Evolutionary conservation across 495 filamentous ascomycete species (phyloP).

Genomic region (Lichina pygmaea): DNA sequence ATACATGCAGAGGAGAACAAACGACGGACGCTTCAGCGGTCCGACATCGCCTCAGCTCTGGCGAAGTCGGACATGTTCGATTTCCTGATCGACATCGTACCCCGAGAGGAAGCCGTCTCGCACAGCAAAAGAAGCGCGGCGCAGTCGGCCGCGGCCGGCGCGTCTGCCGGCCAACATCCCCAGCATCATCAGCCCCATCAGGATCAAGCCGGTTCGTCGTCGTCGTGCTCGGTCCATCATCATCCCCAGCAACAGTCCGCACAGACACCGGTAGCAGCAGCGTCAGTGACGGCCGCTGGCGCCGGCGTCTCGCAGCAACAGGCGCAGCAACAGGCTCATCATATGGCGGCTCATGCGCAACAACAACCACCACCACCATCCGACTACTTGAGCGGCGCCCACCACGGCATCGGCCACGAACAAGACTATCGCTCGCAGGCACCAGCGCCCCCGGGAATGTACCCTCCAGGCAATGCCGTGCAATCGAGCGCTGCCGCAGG

Average conservation of each 20-base stretch:
- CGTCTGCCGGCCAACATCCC: conserved; percentile 19
- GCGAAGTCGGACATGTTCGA: conserved; percentile 99
- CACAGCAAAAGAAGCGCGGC: conserved; percentile 49
- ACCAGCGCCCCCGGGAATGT: conserved; percentile 29
- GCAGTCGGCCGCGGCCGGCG: conserved; percentile 24
- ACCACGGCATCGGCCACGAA: conserved; percentile 29
- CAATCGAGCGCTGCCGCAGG: conserved; percentile 26
- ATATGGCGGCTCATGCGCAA: conserved; percentile 9
- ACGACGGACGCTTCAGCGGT: conserved; percentile 76
- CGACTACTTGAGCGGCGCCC: conserved; percentile 35
- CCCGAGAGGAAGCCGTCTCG: conserved; percentile 67
- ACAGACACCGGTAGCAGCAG: conserved; percentile 12
- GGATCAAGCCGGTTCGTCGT: conserved; percentile 6
- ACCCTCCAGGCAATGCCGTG: conserved; percentile 40
- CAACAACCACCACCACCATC: conserved; percentile 36
- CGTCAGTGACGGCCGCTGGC: too few species aligned
- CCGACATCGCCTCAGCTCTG: conserved; percentile 83
- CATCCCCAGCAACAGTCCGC: conserved; percentile 33
- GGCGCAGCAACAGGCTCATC: neutral
- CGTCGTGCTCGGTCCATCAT: conserved; percentile 16
- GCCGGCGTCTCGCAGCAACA: conserved; percentile 1
- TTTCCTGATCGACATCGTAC: conserved; percentile 96
- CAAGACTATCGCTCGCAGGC: conserved; percentile 48
- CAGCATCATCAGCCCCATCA: conserved; percentile 6
- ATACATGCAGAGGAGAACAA: conserved; percentile 99